Evolutionary conservation across 805 yeast species (phyloP), one percentile per base, ranked within the genome.

Genomic region (Cyberlindnera mrakii): DNA sequence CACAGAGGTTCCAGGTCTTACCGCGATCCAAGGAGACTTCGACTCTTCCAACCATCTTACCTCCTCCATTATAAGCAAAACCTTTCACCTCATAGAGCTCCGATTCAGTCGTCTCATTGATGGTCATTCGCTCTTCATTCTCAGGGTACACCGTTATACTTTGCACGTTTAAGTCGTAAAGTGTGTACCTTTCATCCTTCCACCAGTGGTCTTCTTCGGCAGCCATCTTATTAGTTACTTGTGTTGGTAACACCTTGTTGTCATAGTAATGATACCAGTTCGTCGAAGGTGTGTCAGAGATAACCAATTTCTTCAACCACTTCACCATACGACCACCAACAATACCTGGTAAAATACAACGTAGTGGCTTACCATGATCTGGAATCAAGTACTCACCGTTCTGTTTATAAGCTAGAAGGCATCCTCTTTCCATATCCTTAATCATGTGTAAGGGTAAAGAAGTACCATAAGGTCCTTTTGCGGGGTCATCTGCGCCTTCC

Each of bases 261-360:
- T 64, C 70, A 39, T 55, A 63, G 39, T 53, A 60, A 44, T 65
- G 70, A 42, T 65, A 65, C 63, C 64, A 64, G 42, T 65, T 64
- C 15, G 52, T 56, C 0, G 67, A 62, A 3, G 67, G 68, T 11
- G 23, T 39, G 19, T 62, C 66, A 13, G 63, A 49, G 17, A 65
- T 46, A 14, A 59, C 39, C 11, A 65, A 44, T 37, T 48, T 51
- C 35, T 52, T 58, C 16, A 65, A 45, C 68, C 68, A 65, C 43
- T 65, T 65, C 31, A 65, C 70, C n/a, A 65, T 59, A 17, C 68
- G 50, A 4, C 70, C 70, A 27, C 70, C 70, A 51, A 65, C 62
- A 23, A 63, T 60, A n/a, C 68, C 68, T 3, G 68, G 68, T 2
- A 64, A 56, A 5, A 65, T 52, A 8, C 59, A 64, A 34, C 70